Evolutionary conservation across 352 stramenopile species (phyloP), one percentile per base, ranked within the genome.

Genomic region (Phytophthora hybrid): DNA sequence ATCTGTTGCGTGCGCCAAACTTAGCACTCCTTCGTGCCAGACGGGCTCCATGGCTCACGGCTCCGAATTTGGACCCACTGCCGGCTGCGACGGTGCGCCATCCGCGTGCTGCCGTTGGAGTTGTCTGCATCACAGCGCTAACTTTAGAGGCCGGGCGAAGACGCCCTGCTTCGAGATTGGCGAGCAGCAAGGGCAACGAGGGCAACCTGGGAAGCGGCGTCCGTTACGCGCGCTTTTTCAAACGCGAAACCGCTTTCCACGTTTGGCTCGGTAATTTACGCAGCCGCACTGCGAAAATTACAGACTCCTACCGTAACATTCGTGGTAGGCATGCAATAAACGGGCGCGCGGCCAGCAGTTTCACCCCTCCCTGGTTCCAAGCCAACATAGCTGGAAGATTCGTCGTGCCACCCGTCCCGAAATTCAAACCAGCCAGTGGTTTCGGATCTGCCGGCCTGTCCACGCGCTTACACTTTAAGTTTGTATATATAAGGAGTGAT

Each of bases 211-310:
- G 66, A 76, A 68, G 65, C 53, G 66, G 58, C 64, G 55, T 76
- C 66, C 62, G 70, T 78, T 78, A 73, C 71, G 65, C 66, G 71
- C 74, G 57, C 74, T 70, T 80, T 81, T 78, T 76, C 51, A 74
- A 79, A 76, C 44, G 31, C 18, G 37, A 71, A 78, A 78, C 66
- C 41, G 61, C 55, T 52, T 78, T 75, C 71, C 57, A 72, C 23
- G 23, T 66, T 72, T 68, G 55, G 46, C 23, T 55, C 49, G 44
- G 67, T 70, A 70, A 64, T 60, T 59, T 73, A 73, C 53, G 10
- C 13, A 11, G 1, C 10, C 14, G 4, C 6, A 2, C 4, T 62
- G 56, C 44, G 23, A 72, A 77, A 70, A 69, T 61, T 74, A 59
- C 59, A 5, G 10, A 47, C 49, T 59, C 23, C 23, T 73, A 57